Conservation (phyloP, 163 green algal species). For the Volvox carteri region DNA sequence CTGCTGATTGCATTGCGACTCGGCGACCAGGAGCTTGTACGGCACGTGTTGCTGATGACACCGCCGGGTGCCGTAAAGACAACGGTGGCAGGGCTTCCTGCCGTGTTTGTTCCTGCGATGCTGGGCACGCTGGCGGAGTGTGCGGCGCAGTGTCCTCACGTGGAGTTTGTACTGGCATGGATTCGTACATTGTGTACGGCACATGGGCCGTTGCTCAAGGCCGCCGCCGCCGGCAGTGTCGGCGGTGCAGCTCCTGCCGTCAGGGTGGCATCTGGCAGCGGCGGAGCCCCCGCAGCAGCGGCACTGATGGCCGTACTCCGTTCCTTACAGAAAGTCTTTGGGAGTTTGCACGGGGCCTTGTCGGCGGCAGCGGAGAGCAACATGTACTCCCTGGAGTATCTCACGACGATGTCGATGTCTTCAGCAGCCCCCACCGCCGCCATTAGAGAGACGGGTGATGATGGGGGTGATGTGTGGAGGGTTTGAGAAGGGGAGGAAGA, state of each 20-base stretch:
- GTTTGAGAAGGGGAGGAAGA: too few relatives aligned
- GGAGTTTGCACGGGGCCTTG: slow-evolving; percentile 80
- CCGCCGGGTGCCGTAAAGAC: slow-evolving; percentile 67
- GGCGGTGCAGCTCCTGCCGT: slow-evolving; percentile 48
- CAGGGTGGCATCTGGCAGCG: slow-evolving; percentile 46
- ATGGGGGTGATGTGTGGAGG: too few relatives aligned
- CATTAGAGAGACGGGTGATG: too few relatives aligned
- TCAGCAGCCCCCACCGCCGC: too few relatives aligned
- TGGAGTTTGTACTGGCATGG: slow-evolving; percentile 89
- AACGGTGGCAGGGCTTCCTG: slow-evolving; percentile 63
- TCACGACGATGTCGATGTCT: slow-evolving; percentile 58
- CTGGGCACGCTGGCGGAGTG: slow-evolving; percentile 73
- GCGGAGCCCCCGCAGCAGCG: slow-evolving; percentile 13
- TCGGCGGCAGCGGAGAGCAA: slow-evolving; percentile 79
- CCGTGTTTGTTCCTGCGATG: slow-evolving; percentile 66
- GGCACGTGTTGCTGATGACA: slow-evolving; percentile 79
- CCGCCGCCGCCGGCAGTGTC: slow-evolving; percentile 49
- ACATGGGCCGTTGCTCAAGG: slow-evolving; percentile 60
- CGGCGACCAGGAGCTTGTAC: slow-evolving; percentile 76
- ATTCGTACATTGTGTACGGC: slow-evolving; percentile 69
- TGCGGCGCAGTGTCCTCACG: slow-evolving; percentile 74
- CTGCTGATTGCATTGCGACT: slow-evolving; percentile 90
- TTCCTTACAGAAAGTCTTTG: slow-evolving; percentile 79
- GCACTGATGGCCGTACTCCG: slow-evolving; percentile 75
- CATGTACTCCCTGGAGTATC: slow-evolving; percentile 87